Conservation (phyloP, 139 green algal species). For the Chlamydomonas eustigma region DNA sequence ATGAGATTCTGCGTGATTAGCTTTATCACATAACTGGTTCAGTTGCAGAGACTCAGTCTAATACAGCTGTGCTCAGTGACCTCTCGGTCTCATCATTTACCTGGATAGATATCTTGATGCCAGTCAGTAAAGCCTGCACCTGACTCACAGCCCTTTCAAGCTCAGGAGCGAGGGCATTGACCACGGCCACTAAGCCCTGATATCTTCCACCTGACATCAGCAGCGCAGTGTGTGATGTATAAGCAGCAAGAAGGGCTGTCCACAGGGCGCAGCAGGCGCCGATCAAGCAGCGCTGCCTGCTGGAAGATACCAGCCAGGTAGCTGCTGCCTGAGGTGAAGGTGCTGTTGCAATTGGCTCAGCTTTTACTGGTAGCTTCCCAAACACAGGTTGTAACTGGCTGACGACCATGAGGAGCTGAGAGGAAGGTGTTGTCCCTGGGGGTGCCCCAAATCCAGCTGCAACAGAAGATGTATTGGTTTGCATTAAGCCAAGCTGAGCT, state of each 20-base stretch:
- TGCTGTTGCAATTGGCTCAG: neutral
- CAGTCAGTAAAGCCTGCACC: neutral
- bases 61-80: neutral
- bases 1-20: neutral
- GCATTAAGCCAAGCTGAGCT: neutral
- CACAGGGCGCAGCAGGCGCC: neutral
- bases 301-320: neutral
- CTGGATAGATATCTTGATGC: neutral
- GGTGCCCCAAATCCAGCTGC: neutral
- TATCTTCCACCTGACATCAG: neutral
- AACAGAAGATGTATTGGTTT: neutral
- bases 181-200: neutral
- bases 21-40: neutral
- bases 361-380: neutral
- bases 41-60: neutral
- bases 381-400: neutral
- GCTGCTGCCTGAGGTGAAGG: neutral
- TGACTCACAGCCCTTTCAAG: neutral
- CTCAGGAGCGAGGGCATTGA: neutral
- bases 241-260: neutral
- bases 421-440: neutral
- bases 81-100: too few relatives aligned
- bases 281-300: neutral
- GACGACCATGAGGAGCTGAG: neutral
- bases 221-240: neutral